Evolutionary conservation across 139 green algal species (phyloP), one percentile per base, ranked within the genome.

Genomic region (Picochlorum sp.): DNA sequence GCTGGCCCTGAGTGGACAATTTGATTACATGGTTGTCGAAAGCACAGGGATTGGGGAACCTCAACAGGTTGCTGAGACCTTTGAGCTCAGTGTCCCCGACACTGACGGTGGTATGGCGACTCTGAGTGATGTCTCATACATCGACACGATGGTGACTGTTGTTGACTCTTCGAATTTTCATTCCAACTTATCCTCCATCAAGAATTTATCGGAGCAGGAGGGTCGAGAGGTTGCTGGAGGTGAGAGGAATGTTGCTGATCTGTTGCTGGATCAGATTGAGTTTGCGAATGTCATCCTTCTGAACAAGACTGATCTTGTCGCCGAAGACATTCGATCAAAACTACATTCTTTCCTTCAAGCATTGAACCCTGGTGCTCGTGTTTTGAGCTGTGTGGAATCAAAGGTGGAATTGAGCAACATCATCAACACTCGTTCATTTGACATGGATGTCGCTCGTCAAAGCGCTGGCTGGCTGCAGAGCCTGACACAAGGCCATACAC

Each of bases 1-100:
- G 10, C 69, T 94, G 51, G 80, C 78, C 5, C 26, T 57, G 16
- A 38, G 66, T 11, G 73, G 65, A 2, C 38, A 11, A 13, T 95
- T 92, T 67, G 88, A 95, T 54, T 76, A 78, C 67, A 70, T 92
- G 10, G 41, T 95, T 7, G 79, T 95, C 2, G 88, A 96, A 65
- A 83, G 70, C 54, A 94, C 88, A 1, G 88, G 88, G 63, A 83
- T 95, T 51, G 81, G 75, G 14, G 67, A 94, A 56, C 88, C 88
- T 6, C 61, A 62, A 32, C 71, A 87, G 74, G 79, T 88, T 15
- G 82, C 82, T 2, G 82, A 88, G 56, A 85, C 79, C 2, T 87
- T 88, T 60, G 71, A 77, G 45, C 34, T 41, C 8, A 41, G 6
- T 41, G 72, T 81, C 47, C 59, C 72, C 50, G 11, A 56, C 4